A percentile compares a stretch with the other conserved stretches of the same genome.
These are phyloP conservation scores for Clarireedia sp. DNA, from an alignment of 2,329 filamentous ascomycete genomes.

Conservation along the genomic window DNA sequence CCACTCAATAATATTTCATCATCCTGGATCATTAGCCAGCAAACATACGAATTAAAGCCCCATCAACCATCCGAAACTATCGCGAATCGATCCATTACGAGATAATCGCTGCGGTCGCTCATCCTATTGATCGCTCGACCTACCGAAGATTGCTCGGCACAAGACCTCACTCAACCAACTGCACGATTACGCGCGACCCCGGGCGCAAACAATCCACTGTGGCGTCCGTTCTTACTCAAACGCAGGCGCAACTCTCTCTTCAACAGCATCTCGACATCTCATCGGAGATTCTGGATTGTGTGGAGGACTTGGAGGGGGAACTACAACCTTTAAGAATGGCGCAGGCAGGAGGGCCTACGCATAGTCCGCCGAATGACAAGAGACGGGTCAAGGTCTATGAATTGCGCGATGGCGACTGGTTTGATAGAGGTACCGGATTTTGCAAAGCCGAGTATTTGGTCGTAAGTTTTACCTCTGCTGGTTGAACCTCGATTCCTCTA, in stretches of 20 bases:
- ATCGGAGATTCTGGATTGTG: conserved; percentile 44
- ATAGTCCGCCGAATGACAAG: conserved; percentile 42
- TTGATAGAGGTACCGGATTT: conserved; percentile 92
- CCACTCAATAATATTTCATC: conserved; percentile 10
- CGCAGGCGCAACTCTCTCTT: conserved; percentile 41
- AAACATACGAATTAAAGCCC: conserved; percentile 1
- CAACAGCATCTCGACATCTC: conserved; percentile 53
- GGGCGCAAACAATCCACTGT: conserved; percentile 21
- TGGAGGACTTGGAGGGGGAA: conserved; percentile 44
- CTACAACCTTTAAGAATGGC: conserved; percentile 61
- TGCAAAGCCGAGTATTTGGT: conserved; percentile 55
- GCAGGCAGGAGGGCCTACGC: conserved; percentile 56
- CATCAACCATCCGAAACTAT: conserved; percentile 3
- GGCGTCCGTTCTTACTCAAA: conserved; percentile 22
- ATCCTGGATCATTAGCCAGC: conserved; percentile 7
- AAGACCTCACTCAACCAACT: conserved; percentile 1
- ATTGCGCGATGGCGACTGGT: conserved; percentile 98
- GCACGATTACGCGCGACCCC: conserved; percentile 12
- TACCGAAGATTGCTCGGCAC: neutral
- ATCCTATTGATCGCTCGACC: neutral
- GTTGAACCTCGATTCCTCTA: neutral
- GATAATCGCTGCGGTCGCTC: neutral
- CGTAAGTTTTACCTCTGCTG: conserved; percentile 18
- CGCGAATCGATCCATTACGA: conserved; percentile 7
- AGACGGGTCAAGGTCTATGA: conserved; percentile 97